These are phyloP conservation scores for Lecanicillium sp. DNA, from an alignment of 2,329 filamentous ascomycete species.

Conservation along the genomic window DNA sequence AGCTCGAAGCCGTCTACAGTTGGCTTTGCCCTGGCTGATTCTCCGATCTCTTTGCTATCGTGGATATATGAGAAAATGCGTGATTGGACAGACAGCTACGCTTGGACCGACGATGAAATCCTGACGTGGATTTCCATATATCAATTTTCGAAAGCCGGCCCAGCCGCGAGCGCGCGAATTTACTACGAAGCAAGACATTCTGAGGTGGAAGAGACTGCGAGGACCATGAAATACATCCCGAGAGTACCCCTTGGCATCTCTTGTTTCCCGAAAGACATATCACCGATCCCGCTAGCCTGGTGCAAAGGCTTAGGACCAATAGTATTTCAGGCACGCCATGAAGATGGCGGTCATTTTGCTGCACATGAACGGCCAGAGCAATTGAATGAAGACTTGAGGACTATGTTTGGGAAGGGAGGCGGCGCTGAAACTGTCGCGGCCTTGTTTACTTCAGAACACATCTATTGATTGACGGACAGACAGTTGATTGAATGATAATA, in stretches of 20 bases:
- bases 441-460: no score
- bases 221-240: conserved; percentile 19
- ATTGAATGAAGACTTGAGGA: conserved; percentile 42
- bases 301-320: conserved; percentile 50
- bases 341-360: conserved; percentile 52
- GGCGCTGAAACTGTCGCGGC: conserved; percentile 29
- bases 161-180: conserved; percentile 58
- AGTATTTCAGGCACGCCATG: conserved; percentile 44
- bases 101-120: conserved; percentile 70
- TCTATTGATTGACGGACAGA: no score
- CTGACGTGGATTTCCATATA: conserved; percentile 69
- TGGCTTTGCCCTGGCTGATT: conserved; percentile 60
- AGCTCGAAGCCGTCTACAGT: conserved; percentile 67
- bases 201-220: conserved; percentile 12
- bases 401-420: conserved; percentile 48
- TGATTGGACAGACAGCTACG: conserved; percentile 65
- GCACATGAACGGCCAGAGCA: conserved; percentile 48
- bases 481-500: no score
- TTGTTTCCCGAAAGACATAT: conserved; percentile 51
- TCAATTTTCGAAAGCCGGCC: conserved; percentile 59
- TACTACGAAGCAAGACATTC: conserved; percentile 60
- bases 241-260: conserved; percentile 37
- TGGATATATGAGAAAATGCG: conserved; percentile 80
- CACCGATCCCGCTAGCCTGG: conserved; percentile 46
- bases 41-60: conserved; percentile 59